Evolutionary conservation across 2,329 filamentous ascomycete species (phyloP), one percentile per base, ranked within the genome.

Genomic region (Hirsutella thompsonii): DNA sequence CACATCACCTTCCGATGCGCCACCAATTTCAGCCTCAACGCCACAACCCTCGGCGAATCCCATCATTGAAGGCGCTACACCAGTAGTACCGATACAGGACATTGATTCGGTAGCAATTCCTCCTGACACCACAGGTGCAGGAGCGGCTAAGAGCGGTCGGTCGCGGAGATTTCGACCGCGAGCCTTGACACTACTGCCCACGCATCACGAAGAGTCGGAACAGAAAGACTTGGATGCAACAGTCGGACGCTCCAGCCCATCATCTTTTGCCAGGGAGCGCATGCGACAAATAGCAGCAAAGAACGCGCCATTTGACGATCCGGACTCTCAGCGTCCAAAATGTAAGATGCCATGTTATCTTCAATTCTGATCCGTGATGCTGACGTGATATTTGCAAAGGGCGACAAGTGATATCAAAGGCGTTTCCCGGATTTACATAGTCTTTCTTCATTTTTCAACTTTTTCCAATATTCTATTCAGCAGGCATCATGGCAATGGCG

Each of bases 371-470:
- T 11, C 10, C n/a, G 36, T 18, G 30, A 19, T 38, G n/a, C 29
- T 37, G 36, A 38, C n/a, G 18, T 11, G 13, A 28, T 16, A 8
- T 8, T 5, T 30, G 46, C 36, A 30, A 41, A 69, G 66, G 66
- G 67, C 61, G 62, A 40, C 63, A 60, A 42, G 59, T 57, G 40
- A 52, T 66, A 41, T 57, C 60, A 29, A 67, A 65, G 35, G 55
- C 69, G 39, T 69, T 69, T 40, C 66, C 66, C 5, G 60, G 61
- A 19, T 58, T 63, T 40, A 53, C 52, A n/a, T n/a, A n/a, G n/a
- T n/a, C n/a, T n/a, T n/a, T n/a, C n/a, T n/a, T n/a, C n/a, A n/a
- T n/a, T n/a, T n/a, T 36, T 59, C 48, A 45, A 20, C 20, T 39
- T 30, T 26, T 33, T 28, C 11, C 34, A 32, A 11, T 18, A 32